Base-by-base conservation (phyloP, 2,329 filamentous ascomycete species). In the Drechslerella dactyloides region DNA sequence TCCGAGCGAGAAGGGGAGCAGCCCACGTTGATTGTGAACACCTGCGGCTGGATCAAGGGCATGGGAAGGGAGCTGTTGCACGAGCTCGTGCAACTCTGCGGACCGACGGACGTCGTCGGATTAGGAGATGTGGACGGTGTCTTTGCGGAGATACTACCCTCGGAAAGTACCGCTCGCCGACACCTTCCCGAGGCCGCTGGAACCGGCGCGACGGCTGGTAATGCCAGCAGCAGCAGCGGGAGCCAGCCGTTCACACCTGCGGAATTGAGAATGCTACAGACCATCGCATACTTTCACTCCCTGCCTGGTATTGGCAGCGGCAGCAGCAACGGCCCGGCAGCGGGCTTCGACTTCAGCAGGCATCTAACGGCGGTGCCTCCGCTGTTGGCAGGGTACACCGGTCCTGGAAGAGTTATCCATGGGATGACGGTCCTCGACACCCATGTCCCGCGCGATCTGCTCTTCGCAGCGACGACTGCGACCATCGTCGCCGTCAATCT, bases 211-310 rank as follows among this genome's bases (percentile, higher is more conserved):
- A 0, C 84, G 84, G 0, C 79, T 80, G 0, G 84, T 87, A 62
- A 17, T 23, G 53, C 85, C 84, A 0, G 82, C 89, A 1, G 82
- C 86, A 37, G 81, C 89, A 1, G 76, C 76, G 59, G 81, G 80
- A 21, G 82, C 81, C 15, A 76, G 75, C 10, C 54, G 21, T 79
- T 81, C 42, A 81, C 82, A 8, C 84, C 89, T 0, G 83, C 85
- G 0, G 87, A 93, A 72, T 79, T 90, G 1, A 82, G 89, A 56
- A 84, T 84, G 4, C 91, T 93, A 88, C 89, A 92, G 75, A 86
- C 84, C n/a, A 87, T 91, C 83, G 88, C 89, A 0, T 93, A 93
- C 75, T 91, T 93, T 76, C 90, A 93, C 77, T 74, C 69, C 42
- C 66, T 56, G 35, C 52, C 30, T 44, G 53, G 35, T n/a, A 33